phyloP scores from a whole-genome alignment of 176 grass and related monocot species.

The Aegilops longissima region DNA sequence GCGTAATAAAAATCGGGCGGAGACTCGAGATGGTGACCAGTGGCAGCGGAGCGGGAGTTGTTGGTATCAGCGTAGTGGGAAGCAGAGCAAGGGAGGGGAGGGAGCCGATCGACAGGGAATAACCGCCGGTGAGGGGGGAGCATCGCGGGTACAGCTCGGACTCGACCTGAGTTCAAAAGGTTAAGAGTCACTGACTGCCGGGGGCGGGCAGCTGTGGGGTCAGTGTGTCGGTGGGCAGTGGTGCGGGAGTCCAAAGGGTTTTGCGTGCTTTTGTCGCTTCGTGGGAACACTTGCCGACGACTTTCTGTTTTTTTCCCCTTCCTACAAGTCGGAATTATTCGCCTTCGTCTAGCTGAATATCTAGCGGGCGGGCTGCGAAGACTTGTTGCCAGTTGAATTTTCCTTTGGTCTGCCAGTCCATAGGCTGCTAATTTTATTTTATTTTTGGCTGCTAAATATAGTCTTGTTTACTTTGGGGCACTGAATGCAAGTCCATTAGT shows the following conservation, averaged over 20 bases:
- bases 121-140: background rate
- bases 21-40: slow-evolving; percentile 1
- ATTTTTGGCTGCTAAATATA: too few species aligned
- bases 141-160: background rate
- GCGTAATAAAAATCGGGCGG: slow-evolving; percentile 3
- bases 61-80: background rate
- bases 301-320: background rate
- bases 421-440: too few species aligned
- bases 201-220: rapidly evolving
- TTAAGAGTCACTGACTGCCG: rapidly evolving
- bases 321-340: background rate
- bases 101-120: background rate
- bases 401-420: background rate
- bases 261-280: background rate
- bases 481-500: background rate
- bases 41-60: background rate
- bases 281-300: slow-evolving; percentile 45
- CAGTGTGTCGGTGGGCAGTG: background rate
- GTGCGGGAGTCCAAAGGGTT: rapidly evolving
- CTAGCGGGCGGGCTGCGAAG: background rate
- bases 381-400: slow-evolving; percentile 17
- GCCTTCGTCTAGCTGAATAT: slow-evolving; percentile 22
- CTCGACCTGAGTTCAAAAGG: background rate
- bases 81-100: background rate
- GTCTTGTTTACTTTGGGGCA: too few species aligned